Percentiles rank a stretch among this genome's conserved stretches.
Evolutionary conservation across 768 basidiomycete species (phyloP).

Genomic region (Mycena rosella): DNA sequence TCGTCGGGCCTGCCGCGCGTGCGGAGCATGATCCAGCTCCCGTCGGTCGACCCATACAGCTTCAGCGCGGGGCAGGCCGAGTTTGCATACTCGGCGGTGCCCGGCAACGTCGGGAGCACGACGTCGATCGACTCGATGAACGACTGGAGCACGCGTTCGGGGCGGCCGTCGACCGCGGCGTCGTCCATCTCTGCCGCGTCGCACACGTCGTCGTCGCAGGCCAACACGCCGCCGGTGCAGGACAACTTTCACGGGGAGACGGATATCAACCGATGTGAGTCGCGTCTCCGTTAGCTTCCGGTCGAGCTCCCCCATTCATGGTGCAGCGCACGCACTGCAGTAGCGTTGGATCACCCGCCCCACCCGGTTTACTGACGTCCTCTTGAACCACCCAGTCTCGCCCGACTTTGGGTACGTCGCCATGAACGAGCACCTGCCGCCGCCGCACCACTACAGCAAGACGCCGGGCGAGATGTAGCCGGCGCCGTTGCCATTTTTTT

Average conservation of each 20-base stretch:
- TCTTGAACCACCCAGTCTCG: slow-evolving; percentile 65
- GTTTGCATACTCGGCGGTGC: slow-evolving; percentile 83
- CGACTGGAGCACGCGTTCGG: slow-evolving; percentile 59
- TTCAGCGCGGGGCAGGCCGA: slow-evolving; percentile 80
- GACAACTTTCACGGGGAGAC: slow-evolving; percentile 76
- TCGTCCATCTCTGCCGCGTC: slow-evolving; percentile 83
- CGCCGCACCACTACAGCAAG: slow-evolving; percentile 65
- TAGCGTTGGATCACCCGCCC: slow-evolving; percentile 40
- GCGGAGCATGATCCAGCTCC: slow-evolving; percentile 87
- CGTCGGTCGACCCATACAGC: slow-evolving; percentile 76
- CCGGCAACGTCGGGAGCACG: slow-evolving; percentile 58
- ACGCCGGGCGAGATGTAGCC: slow-evolving; percentile 63
- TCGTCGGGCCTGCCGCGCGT: slow-evolving; percentile 72
- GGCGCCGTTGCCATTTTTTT: slow-evolving; percentile 23
- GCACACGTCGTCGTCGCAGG: slow-evolving; percentile 83
- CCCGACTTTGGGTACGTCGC: slow-evolving; percentile 89
- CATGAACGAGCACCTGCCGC: slow-evolving; percentile 82
- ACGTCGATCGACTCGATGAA: slow-evolving; percentile 59
- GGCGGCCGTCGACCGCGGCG: slow-evolving; percentile 82
- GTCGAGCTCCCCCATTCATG: slow-evolving; percentile 28
- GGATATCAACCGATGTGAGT: slow-evolving; percentile 89
- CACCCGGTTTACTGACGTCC: slow-evolving; percentile 59
- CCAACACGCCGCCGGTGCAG: slow-evolving; percentile 83
- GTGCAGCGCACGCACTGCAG: slow-evolving; percentile 19
- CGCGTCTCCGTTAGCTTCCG: slow-evolving; percentile 29